Base-by-base conservation (phyloP, 208 protist species). In the Cochliopodium minus region DNA sequence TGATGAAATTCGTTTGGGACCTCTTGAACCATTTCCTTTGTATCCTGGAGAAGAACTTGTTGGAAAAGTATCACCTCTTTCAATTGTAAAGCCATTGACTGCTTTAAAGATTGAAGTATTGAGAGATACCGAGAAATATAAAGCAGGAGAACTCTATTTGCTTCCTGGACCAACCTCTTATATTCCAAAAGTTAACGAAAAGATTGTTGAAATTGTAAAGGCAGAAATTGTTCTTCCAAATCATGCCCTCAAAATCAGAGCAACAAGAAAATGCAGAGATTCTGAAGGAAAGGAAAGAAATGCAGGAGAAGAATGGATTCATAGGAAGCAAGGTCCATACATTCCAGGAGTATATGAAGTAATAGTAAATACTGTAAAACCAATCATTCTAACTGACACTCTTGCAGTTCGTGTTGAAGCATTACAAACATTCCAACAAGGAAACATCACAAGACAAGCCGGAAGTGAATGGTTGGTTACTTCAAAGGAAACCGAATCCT, bases 401-500 rank as follows among this genome's bases (percentile, higher is more conserved):
- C n/a, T n/a, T n/a, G n/a, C n/a, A n/a, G n/a, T n/a, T n/a, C n/a
- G n/a, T n/a, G n/a, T n/a, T n/a, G n/a, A n/a, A n/a, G n/a, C n/a
- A n/a, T n/a, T n/a, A n/a, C n/a, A n/a, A n/a, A n/a, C n/a, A n/a
- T n/a, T n/a, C n/a, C n/a, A n/a, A n/a, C n/a, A n/a, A n/a, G n/a
- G n/a, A n/a, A n/a, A n/a, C n/a, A n/a, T n/a, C n/a, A n/a, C n/a
- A n/a, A n/a, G n/a, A n/a, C n/a, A n/a, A n/a, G 72, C 72, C 33
- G 78, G 77, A 46, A 63, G 78, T 39, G 72, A 83, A 65, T 84
- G 78, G 78, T 67, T 93, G 20, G 74, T 96, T 10, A 92, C 84
- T 13, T 30, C 64, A 20, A 53, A 68, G 33, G 73, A 88, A 33
- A 65, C 77, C 28, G 69, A 89, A 25, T 74, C 83, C 40, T 78